Base-by-base conservation (phyloP, 306 rosid genomes). In the Begonia loranthoides region DNA sequence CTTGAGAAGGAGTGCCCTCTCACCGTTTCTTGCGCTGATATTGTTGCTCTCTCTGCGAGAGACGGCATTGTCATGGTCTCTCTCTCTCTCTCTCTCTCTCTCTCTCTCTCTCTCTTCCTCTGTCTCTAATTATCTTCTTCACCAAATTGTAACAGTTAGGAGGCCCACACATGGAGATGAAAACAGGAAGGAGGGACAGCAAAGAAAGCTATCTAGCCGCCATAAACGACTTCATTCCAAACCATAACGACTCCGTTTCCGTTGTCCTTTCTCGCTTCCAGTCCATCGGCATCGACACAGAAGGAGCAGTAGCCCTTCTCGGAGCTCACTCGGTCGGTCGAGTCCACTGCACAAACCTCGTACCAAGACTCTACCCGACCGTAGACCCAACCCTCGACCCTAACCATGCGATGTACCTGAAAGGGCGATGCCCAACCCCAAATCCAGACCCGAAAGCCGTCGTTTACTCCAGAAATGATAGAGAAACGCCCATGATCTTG, bases 311-410 rank as follows among this genome's bases (percentile, higher is more conserved):
- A 13, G 84, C 93, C 39, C 79, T 86, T 53, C 64, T 83, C 73
- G 99, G 99, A 40, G 87, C 75, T 33, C 96, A 86, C 58, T 92
- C 99, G 0, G 93, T 83, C 2, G 96, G 99, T 10, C 76, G 94
- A 59, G 78, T 75, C 16, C 99, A 86, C 38, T 92, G 94, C 51
- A 49, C 36, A 41, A 83, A 83, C 36, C 21, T 86, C 0, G 96
- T 80, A 0, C 71, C 78, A 0, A 74, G 96, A 22, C 67, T 86
- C 3, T 86, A 92, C 68, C 96, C 99, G 0, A 72, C 73, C 0
- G 73, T 76, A 5, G 94, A 90, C 54, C 63, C 80, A 10, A 74
- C 82, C 0, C 43, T 83, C 28, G 72, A 92, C 17, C 88, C 84
- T 0, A 16, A 68, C 48, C 66, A 83, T 5, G 93, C 93, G 0